phyloP scores from a whole-genome alignment of 805 yeast genomes.

The Yamadazyma laniorum region DNA sequence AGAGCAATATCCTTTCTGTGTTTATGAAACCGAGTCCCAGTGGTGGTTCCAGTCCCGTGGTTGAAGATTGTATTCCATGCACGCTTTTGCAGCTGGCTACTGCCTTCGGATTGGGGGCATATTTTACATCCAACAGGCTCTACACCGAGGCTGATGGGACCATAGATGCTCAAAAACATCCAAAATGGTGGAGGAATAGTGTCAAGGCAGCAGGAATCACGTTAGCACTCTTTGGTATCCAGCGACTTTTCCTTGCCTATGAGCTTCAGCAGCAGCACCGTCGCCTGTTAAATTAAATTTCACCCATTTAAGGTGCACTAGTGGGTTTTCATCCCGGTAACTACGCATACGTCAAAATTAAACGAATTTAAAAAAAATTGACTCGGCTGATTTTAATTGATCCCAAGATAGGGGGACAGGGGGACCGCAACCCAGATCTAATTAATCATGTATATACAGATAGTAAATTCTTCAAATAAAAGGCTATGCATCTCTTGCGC shows the following conservation, averaged over 20 bases:
- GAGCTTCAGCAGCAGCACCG: background rate
- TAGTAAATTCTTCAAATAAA: too few species aligned
- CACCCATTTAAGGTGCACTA: background rate
- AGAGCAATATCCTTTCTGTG: constrained; percentile 14
- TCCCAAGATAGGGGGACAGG: too few species aligned
- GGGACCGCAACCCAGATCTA: too few species aligned
- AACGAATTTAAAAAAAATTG: too few species aligned
- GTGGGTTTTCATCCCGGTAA: background rate
- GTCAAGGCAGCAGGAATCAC: constrained; percentile 33
- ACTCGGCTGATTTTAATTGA: too few species aligned
- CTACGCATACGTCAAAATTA: too few species aligned
- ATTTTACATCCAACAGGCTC: constrained; percentile 25
- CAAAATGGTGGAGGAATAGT: constrained; percentile 39
- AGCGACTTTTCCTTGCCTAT: constrained; percentile 17
- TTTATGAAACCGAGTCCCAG: background rate
- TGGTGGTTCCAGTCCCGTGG: background rate
- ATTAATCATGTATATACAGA: too few species aligned
- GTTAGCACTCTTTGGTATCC: constrained; percentile 36
- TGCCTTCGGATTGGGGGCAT: constrained; percentile 34
- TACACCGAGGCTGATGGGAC: constrained; percentile 32
- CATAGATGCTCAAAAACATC: constrained; percentile 34
- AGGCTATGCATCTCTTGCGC: too few species aligned
- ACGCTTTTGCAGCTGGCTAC: constrained; percentile 36
- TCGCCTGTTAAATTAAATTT: background rate
- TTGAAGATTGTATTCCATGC: constrained; percentile 35